Evolutionary conservation across 2,329 filamentous ascomycete genomes (phyloP).

Genomic region (Penicillium thymicola): DNA sequence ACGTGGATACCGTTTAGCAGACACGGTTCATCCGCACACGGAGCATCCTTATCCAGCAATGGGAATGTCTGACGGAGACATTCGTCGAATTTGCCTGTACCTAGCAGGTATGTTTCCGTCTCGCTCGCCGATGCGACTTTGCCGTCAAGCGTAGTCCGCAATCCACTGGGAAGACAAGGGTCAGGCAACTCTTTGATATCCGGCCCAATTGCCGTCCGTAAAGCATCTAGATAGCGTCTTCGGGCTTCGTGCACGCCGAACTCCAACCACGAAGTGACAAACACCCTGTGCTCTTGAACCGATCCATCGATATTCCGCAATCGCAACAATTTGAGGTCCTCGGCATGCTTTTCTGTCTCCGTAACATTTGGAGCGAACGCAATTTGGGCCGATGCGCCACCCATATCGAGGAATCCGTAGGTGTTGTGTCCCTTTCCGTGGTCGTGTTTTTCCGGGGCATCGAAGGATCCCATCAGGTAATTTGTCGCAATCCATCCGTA

Average conservation of each 20-base stretch:
- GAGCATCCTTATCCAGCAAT: constrained; percentile 81
- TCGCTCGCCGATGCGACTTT: constrained; percentile 46
- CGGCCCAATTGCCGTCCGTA: constrained; percentile 65
- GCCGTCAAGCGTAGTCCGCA: constrained; percentile 72
- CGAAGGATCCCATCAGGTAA: constrained; percentile 88
- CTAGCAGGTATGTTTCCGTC: constrained; percentile 60
- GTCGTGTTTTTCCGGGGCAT: constrained; percentile 67
- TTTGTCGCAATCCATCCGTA: constrained; percentile 98
- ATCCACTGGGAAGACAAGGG: constrained; percentile 79
- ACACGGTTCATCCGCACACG: constrained; percentile 79
- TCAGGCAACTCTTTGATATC: constrained; percentile 71
- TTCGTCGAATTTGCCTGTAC: constrained; percentile 82
- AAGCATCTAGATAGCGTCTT: constrained; percentile 72
- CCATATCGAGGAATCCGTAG: constrained; percentile 98
- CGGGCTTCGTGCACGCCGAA: constrained; percentile 96
- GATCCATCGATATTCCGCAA: constrained; percentile 79
- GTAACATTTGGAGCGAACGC: constrained; percentile 94
- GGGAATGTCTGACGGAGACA: constrained; percentile 81
- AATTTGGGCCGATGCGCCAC: constrained; percentile 94
- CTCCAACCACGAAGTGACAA: constrained; percentile 93
- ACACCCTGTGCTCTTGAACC: constrained; percentile 78
- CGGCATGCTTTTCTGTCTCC: constrained; percentile 81
- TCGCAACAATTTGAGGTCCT: constrained; percentile 82
- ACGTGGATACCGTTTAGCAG: constrained; percentile 88
- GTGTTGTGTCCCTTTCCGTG: constrained; percentile 89